phyloP scores from a whole-genome alignment of 345 rosid genomes.

The Bretschneidera sinensis region DNA sequence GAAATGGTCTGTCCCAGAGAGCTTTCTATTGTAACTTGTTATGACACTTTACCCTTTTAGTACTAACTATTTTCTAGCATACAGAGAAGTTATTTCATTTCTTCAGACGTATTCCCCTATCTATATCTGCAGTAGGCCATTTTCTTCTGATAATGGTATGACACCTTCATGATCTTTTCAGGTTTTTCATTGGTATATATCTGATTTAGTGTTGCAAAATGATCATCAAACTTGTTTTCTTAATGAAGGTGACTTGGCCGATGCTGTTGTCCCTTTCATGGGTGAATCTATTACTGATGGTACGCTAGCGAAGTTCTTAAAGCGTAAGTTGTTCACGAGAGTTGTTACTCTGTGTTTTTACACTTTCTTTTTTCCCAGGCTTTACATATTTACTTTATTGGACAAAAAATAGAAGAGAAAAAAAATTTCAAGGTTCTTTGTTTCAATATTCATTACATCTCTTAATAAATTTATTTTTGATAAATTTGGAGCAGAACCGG shows the following conservation, averaged over 20 bases:
- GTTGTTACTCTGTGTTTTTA: not conserved
- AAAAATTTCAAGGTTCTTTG: not conserved
- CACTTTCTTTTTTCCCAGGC: not conserved
- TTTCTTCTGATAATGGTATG: constrained; percentile 28
- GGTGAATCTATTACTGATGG: constrained; percentile 92
- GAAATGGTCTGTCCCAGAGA: not conserved
- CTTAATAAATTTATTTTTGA: constrained; percentile 7
- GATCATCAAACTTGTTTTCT: constrained; percentile 1
- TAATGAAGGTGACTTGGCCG: constrained; percentile 50
- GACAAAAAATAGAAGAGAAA: not conserved
- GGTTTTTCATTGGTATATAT: not conserved
- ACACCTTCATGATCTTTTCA: not conserved
- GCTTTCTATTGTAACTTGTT: not conserved
- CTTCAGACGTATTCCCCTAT: constrained; percentile 12
- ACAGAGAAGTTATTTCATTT: constrained; percentile 17
- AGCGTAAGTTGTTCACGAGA: constrained; percentile 41
- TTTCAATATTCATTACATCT: not conserved
- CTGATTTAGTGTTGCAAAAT: not conserved
- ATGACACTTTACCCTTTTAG: not conserved
- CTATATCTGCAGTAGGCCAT: constrained; percentile 13
- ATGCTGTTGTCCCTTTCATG: constrained; percentile 82
- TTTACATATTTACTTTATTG: not conserved
- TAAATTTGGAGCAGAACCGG: constrained; percentile 60
- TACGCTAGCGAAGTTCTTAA: constrained; percentile 61
- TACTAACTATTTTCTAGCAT: not conserved